Evolutionary conservation across 1,284 basidiomycete species (phyloP).

Genomic region (Tylopilus microsporus): DNA sequence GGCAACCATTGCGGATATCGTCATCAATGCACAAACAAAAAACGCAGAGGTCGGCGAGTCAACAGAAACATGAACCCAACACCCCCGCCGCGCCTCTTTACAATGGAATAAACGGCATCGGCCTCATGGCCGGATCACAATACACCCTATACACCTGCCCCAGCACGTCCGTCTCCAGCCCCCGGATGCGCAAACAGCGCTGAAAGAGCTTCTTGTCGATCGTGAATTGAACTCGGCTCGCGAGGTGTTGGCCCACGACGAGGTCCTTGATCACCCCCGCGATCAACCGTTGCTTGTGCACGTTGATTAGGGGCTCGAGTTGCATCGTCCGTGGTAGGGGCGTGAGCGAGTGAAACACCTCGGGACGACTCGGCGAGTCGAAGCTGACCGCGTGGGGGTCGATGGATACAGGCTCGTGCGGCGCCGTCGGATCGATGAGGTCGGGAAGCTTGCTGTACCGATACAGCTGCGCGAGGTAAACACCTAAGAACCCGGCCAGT

Average conservation of each 20-base stretch:
- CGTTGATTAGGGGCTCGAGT: slow-evolving; percentile 81
- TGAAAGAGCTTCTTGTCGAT: slow-evolving; percentile 72
- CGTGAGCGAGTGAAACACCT: slow-evolving; percentile 67
- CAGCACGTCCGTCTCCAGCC: slow-evolving; percentile 51
- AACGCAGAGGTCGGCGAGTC: not conserved
- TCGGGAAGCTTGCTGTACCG: slow-evolving; percentile 68
- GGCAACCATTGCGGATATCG: slow-evolving; percentile 8
- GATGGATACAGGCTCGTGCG: slow-evolving; percentile 60
- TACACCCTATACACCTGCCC: slow-evolving; percentile 44
- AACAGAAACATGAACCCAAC: not conserved
- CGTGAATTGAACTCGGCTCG: slow-evolving; percentile 63
- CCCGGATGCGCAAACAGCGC: slow-evolving; percentile 66
- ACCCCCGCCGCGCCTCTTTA: not conserved
- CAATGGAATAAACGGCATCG: slow-evolving; percentile 22
- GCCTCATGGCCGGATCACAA: slow-evolving; percentile 19
- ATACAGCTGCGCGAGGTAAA: slow-evolving; percentile 72
- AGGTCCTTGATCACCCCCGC: slow-evolving; percentile 73
- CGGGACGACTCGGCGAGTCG: slow-evolving; percentile 64
- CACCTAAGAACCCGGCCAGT: slow-evolving; percentile 41
- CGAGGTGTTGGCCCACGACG: slow-evolving; percentile 76
- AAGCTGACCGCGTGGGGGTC: slow-evolving; percentile 61
- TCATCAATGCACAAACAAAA: not conserved
- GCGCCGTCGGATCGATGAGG: slow-evolving; percentile 77
- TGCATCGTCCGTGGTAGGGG: slow-evolving; percentile 69
- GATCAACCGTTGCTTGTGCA: slow-evolving; percentile 80